Evolutionary conservation across 148 eudicot genomes (phyloP).

Genomic region (Rhododendron mucronatum): DNA sequence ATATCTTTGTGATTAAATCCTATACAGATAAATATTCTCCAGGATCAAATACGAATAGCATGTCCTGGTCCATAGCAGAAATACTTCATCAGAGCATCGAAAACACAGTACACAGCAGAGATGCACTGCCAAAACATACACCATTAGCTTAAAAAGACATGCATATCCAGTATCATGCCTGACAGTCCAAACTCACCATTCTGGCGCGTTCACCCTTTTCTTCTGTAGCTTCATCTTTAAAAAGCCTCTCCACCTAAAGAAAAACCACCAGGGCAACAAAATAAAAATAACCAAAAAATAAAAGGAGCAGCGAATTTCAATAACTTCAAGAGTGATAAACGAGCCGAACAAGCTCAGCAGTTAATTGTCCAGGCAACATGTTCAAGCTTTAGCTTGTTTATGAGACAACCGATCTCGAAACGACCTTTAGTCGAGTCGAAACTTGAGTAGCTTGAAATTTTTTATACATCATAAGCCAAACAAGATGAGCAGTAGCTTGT

Average conservation of each 20-base stretch:
- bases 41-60: neutral
- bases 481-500: too few species aligned
- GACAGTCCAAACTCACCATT: constrained; percentile 56
- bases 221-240: constrained; percentile 94
- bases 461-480: neutral
- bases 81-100: neutral
- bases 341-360: neutral
- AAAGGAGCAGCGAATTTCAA: too few species aligned
- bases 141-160: neutral
- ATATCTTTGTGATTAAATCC: neutral
- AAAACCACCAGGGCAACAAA: constrained; percentile 7
- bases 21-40: neutral
- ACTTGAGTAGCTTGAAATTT: neutral
- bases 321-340: neutral
- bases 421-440: neutral
- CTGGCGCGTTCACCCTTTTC: constrained; percentile 99
- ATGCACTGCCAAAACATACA: neutral
- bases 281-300: neutral
- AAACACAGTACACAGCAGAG: neutral
- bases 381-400: neutral
- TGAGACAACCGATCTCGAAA: neutral
- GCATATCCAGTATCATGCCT: neutral
- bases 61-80: neutral
- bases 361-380: neutral
- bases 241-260: constrained; percentile 52